These are phyloP conservation scores for Talaromyces amestolkiae DNA, from an alignment of 2,329 filamentous ascomycete genomes.

Conservation along the genomic window DNA sequence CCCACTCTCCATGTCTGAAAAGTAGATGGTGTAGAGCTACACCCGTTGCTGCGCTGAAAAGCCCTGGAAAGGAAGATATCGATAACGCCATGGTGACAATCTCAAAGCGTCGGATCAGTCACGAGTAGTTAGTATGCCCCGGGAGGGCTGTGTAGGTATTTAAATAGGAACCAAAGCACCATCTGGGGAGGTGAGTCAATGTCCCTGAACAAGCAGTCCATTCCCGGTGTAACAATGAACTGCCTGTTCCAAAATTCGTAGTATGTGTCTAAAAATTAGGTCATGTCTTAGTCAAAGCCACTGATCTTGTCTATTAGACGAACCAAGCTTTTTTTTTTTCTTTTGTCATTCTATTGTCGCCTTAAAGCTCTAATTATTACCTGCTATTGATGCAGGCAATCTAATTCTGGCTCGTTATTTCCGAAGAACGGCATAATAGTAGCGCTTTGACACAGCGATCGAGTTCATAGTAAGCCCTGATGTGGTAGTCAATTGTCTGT, in stretches of 20 bases:
- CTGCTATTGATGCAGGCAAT: neutral
- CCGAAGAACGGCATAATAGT: neutral
- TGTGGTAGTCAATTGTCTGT: neutral
- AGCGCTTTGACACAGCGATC: neutral
- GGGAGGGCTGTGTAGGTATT: neutral
- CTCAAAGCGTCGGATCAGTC: neutral
- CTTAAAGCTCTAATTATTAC: neutral
- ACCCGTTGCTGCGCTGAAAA: slow-evolving; percentile 10
- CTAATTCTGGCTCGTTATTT: neutral
- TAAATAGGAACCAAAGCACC: neutral
- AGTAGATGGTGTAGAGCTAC: slow-evolving; percentile 10
- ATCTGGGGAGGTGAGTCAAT: neutral
- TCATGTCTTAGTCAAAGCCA: neutral
- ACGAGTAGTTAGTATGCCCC: neutral
- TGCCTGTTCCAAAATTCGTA: neutral
- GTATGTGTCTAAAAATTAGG: neutral
- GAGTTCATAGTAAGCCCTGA: neutral
- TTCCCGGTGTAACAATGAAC: neutral
- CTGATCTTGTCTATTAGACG: neutral
- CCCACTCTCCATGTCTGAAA: slow-evolving; percentile 18
- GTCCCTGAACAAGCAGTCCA: neutral
- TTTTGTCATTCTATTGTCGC: neutral
- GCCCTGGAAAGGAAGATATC: neutral
- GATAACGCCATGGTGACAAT: slow-evolving; percentile 5
- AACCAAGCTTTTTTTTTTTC: neutral